phyloP scores from a whole-genome alignment of 345 rosid species.

The Populus simonii region DNA sequence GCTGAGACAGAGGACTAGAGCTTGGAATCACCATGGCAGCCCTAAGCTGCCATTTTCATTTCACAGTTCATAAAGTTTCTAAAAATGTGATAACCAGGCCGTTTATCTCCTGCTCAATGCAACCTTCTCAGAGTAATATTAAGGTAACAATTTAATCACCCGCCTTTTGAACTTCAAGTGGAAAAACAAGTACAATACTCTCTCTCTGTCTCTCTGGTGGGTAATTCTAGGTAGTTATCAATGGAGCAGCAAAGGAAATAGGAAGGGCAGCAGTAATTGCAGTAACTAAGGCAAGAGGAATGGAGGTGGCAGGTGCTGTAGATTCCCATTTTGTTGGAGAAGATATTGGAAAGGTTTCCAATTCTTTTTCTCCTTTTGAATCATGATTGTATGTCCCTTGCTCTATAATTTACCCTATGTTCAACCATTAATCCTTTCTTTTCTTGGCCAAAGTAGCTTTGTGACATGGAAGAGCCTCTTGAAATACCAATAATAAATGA shows the following conservation, averaged over 20 bases:
- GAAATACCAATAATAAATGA: conserved; percentile 84
- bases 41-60: conserved; percentile 46
- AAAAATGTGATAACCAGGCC: conserved; percentile 33
- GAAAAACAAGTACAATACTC: neutral
- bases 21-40: conserved; percentile 50
- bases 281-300: conserved; percentile 81
- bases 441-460: conserved; percentile 40
- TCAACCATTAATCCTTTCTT: neutral
- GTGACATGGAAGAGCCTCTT: conserved; percentile 80
- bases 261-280: conserved; percentile 89
- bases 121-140: conserved; percentile 71
- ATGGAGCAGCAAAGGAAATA: conserved; percentile 94
- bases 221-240: conserved; percentile 53
- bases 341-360: conserved; percentile 71
- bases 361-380: neutral
- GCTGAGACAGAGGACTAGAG: conserved; percentile 1
- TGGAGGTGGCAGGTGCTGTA: conserved; percentile 93
- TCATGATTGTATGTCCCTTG: neutral
- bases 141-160: conserved; percentile 45
- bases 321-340: conserved; percentile 76
- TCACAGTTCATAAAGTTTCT: conserved; percentile 21
- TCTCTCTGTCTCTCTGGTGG: neutral
- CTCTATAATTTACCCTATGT: neutral
- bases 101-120: conserved; percentile 58
- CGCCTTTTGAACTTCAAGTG: neutral